These are phyloP conservation scores for Kregervanrija pseudodelftensis DNA, from an alignment of 805 yeast genomes.

Conservation along the genomic window DNA sequence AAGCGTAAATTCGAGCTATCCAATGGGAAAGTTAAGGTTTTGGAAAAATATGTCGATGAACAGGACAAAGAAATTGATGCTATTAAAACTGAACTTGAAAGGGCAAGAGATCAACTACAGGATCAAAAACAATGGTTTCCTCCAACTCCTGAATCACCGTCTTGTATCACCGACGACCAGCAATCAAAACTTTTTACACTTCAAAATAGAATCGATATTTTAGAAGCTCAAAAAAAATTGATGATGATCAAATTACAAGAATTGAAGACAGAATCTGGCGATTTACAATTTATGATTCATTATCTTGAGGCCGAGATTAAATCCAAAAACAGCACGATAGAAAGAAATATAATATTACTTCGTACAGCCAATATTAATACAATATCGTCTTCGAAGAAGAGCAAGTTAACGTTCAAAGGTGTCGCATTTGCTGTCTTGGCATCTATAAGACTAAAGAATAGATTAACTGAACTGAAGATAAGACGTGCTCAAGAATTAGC, in stretches of 20 bases:
- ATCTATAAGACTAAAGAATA: slow-evolving; percentile 29
- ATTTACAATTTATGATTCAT: slow-evolving; percentile 28
- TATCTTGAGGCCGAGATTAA: slow-evolving; percentile 23
- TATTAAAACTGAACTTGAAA: slow-evolving; percentile 3
- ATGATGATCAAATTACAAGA: slow-evolving; percentile 43
- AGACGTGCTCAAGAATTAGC: slow-evolving; percentile 11
- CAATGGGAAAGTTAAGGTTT: slow-evolving; percentile 1
- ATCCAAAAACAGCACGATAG: slow-evolving; percentile 9
- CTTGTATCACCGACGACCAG: slow-evolving; percentile 3
- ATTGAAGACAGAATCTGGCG: slow-evolving; percentile 28
- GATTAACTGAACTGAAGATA: slow-evolving; percentile 19
- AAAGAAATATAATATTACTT: slow-evolving; percentile 11
- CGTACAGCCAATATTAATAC: slow-evolving; percentile 15
- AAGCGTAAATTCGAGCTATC: slow-evolving; percentile 3
- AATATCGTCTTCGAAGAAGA: background rate
- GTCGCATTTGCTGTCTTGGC: slow-evolving; percentile 31
- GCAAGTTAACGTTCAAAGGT: slow-evolving; percentile 15
- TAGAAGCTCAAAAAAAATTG: slow-evolving; percentile 36
- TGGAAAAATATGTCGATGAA: slow-evolving; percentile 3
- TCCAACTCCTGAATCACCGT: slow-evolving; percentile 20
- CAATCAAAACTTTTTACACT: background rate
- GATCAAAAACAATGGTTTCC: slow-evolving; percentile 19
- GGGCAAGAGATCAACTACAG: slow-evolving; percentile 5
- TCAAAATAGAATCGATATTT: slow-evolving; percentile 14
- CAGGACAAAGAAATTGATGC: slow-evolving; percentile 4